phyloP scores from a whole-genome alignment of 2,329 filamentous ascomycete genomes.

The Alternaria sp. region DNA sequence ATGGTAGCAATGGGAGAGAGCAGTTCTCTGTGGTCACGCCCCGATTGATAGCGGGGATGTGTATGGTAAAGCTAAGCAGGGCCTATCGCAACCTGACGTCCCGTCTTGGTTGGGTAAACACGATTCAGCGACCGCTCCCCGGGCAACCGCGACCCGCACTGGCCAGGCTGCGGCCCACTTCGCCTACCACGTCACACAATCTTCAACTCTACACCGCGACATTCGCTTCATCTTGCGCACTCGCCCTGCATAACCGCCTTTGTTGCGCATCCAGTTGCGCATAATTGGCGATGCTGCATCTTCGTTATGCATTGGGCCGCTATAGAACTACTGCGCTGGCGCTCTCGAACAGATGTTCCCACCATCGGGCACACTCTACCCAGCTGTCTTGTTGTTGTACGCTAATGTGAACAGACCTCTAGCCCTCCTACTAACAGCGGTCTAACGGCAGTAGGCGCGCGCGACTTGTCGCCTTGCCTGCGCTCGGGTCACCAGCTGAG shows the following conservation, averaged over 20 bases:
- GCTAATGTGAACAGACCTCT: neutral
- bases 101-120: slow-evolving; percentile 23
- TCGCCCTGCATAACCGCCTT: neutral
- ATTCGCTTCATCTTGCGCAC: neutral
- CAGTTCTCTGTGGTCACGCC: slow-evolving; percentile 11
- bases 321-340: neutral
- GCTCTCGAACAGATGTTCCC: neutral
- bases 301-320: neutral
- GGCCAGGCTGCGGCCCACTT: slow-evolving; percentile 10
- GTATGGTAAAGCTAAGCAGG: slow-evolving; percentile 21
- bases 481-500: neutral
- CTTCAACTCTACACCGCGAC: slow-evolving; percentile 8
- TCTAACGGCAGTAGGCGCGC: neutral
- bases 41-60: slow-evolving; percentile 23
- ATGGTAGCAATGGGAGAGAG: slow-evolving; percentile 17
- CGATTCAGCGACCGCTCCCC: slow-evolving; percentile 24
- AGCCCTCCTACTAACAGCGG: neutral
- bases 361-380: neutral
- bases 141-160: slow-evolving; percentile 19
- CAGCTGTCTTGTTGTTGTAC: neutral
- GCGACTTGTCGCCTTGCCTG: neutral
- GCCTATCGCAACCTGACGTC: slow-evolving; percentile 21
- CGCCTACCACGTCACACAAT: slow-evolving; percentile 23
- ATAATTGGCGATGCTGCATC: neutral
- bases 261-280: neutral